Conservation (phyloP, 441 rosid species). For the Melastoma candidum region DNA sequence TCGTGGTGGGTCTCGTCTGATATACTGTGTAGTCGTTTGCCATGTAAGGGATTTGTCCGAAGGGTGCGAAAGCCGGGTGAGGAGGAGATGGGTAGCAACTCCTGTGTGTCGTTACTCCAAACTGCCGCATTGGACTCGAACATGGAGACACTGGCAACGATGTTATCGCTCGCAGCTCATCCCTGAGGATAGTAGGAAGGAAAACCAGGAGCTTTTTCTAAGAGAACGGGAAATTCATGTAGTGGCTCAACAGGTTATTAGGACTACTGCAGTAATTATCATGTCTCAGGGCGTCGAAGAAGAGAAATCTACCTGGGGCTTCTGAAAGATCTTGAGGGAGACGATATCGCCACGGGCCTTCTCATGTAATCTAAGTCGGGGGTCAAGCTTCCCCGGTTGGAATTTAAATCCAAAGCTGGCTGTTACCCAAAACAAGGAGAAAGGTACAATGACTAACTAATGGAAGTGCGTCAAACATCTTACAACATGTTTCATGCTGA, state of each 20-base stretch:
- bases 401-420: too few relatives aligned
- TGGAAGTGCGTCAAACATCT: too few relatives aligned
- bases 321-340: constrained; percentile 32
- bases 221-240: too few relatives aligned
- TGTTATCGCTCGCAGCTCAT: constrained; percentile 49
- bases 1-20: too few relatives aligned
- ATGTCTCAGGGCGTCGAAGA: neutral
- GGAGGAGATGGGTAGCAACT: constrained; percentile 77
- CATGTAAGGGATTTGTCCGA: constrained; percentile 47
- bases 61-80: constrained; percentile 41
- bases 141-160: constrained; percentile 89
- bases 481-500: too few relatives aligned
- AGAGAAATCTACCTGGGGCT: constrained; percentile 43
- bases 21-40: constrained; percentile 29
- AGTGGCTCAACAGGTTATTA: neutral
- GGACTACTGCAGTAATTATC: neutral
- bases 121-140: constrained; percentile 75
- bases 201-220: too few relatives aligned
- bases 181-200: constrained; percentile 27
- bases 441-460: too few relatives aligned
- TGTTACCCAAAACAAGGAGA: too few relatives aligned
- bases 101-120: constrained; percentile 42
- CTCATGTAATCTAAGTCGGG: constrained; percentile 38
- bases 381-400: too few relatives aligned
- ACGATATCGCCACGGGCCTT: constrained; percentile 22